Conservation (phyloP, 2,329 filamentous ascomycete species). For the Ascochyta fabae region DNA sequence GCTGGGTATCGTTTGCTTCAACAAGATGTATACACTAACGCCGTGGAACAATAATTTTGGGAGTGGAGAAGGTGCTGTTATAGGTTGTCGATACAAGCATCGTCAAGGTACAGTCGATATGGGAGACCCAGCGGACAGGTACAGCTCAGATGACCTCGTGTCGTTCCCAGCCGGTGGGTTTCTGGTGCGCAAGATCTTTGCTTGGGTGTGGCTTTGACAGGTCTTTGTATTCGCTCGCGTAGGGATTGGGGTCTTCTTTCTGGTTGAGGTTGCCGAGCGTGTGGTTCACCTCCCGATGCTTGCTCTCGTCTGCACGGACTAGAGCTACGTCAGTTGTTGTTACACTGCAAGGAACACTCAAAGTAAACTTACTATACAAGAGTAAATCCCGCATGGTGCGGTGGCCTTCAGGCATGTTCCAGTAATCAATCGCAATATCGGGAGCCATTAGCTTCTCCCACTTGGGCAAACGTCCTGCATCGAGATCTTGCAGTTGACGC, state of each 20-base stretch:
- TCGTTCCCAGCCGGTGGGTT: constrained; percentile 80
- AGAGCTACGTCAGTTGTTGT: constrained; percentile 2
- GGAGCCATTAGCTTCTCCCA: constrained; percentile 83
- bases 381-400: constrained; percentile 86
- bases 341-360: not conserved
- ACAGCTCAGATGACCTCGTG: constrained; percentile 60
- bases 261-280: constrained; percentile 89
- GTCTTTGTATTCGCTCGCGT: constrained; percentile 81
- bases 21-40: not conserved
- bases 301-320: constrained; percentile 49
- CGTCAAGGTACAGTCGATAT: not conserved
- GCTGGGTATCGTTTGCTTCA: constrained; percentile 5
- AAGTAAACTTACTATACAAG: constrained; percentile 72
- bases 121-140: not conserved
- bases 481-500: constrained; percentile 83
- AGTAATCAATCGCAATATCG: constrained; percentile 89
- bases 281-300: constrained; percentile 92
- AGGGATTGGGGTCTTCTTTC: constrained; percentile 88
- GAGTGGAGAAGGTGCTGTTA: not conserved
- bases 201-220: constrained; percentile 69
- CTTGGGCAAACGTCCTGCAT: constrained; percentile 79
- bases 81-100: not conserved
- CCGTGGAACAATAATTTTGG: not conserved
- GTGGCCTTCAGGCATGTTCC: constrained; percentile 87
- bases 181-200: constrained; percentile 69